Evolutionary conservation across 805 yeast species (phyloP).

Genomic region (Saccharomycopsis selenospora): DNA sequence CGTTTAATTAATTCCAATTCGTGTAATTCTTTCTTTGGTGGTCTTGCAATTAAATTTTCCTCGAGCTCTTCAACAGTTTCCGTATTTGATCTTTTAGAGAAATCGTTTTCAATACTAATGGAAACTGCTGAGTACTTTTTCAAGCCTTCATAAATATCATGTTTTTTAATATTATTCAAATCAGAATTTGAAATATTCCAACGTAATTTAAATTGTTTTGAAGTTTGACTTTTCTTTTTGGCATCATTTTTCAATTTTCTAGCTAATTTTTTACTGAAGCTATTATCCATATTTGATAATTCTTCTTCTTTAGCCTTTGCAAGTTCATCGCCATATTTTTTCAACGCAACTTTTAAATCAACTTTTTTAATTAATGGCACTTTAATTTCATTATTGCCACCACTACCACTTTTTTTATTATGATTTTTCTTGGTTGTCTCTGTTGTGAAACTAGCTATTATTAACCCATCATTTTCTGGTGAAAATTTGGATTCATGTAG

Average conservation of each 20-base stretch:
- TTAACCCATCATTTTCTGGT: conserved; percentile 10
- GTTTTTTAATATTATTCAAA: conserved; percentile 7
- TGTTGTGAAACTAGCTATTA: conserved; percentile 7
- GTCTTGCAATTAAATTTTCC: background rate
- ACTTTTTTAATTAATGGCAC: conserved; percentile 16
- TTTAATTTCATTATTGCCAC: background rate
- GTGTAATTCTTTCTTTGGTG: background rate
- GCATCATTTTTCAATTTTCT: conserved; percentile 5
- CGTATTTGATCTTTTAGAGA: background rate
- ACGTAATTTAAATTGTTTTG: conserved; percentile 13
- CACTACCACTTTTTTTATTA: background rate
- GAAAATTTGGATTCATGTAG: conserved; percentile 1
- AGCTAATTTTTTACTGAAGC: conserved; percentile 8
- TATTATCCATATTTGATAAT: conserved; percentile 7
- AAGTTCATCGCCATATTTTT: conserved; percentile 12
- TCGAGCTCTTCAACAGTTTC: background rate
- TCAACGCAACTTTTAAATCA: conserved; percentile 14
- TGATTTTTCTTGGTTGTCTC: background rate
- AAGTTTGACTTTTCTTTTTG: background rate
- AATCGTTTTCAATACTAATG: conserved; percentile 13
- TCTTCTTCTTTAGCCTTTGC: conserved; percentile 9
- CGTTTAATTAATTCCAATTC: conserved; percentile 16
- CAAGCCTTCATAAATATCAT: conserved; percentile 9
- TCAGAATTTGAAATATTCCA: conserved; percentile 18
- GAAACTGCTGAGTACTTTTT: conserved; percentile 6